Percentiles rank a stretch among this genome's conserved stretches.
phyloP scores from a whole-genome alignment of 1,284 basidiomycete genomes.

The Microbotryomycetes sp. region DNA sequence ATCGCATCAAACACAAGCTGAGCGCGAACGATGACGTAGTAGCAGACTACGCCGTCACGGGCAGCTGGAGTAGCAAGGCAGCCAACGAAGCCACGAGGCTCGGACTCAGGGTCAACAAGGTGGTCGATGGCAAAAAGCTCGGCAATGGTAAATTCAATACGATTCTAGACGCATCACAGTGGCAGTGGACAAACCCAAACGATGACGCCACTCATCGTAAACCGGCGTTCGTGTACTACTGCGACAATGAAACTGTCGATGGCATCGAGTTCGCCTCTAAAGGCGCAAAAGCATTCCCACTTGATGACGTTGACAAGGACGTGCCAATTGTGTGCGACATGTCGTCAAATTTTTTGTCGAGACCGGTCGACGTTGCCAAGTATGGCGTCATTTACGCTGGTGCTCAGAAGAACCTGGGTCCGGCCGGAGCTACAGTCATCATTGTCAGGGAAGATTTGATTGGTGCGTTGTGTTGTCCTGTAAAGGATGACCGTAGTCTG shows the following conservation, averaged over 20 bases:
- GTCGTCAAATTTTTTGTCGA: slow-evolving; percentile 93
- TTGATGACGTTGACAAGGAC: slow-evolving; percentile 58
- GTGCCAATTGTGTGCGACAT: slow-evolving; percentile 90
- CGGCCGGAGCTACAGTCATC: slow-evolving; percentile 84
- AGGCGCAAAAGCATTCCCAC: slow-evolving; percentile 67
- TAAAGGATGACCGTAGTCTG: neutral
- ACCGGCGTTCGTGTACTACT: slow-evolving; percentile 93
- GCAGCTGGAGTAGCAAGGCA: slow-evolving; percentile 84
- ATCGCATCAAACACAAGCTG: slow-evolving; percentile 52
- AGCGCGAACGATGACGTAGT: slow-evolving; percentile 48
- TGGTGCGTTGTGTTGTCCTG: slow-evolving; percentile 16
- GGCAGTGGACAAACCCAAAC: slow-evolving; percentile 50
- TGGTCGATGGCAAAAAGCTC: slow-evolving; percentile 51
- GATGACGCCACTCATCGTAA: slow-evolving; percentile 46
- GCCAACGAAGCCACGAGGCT: slow-evolving; percentile 67
- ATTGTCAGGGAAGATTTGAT: slow-evolving; percentile 90
- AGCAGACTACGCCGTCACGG: slow-evolving; percentile 80
- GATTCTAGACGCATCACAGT: slow-evolving; percentile 22
- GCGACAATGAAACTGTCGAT: slow-evolving; percentile 98
- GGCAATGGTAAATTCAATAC: slow-evolving; percentile 26
- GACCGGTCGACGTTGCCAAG: slow-evolving; percentile 80
- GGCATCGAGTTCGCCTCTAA: slow-evolving; percentile 74
- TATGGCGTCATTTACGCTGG: slow-evolving; percentile 95
- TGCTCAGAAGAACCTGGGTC: slow-evolving; percentile 98
- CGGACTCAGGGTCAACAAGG: slow-evolving; percentile 57